Conservation (phyloP, 2,329 filamentous ascomycete genomes). For the Blastomyces emzantsi region DNA sequence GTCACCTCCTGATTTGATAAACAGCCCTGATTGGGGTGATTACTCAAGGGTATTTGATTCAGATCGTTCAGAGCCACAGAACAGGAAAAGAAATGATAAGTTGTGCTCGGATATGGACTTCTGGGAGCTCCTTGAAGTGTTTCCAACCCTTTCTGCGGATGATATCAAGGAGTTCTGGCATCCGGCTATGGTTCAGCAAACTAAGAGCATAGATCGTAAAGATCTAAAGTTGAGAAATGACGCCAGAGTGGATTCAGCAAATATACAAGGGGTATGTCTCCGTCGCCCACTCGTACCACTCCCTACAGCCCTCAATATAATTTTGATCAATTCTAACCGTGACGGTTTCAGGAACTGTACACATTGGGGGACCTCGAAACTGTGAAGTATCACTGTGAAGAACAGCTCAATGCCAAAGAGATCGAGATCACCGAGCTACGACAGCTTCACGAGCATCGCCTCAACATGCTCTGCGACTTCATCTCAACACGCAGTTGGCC, state of each 20-base stretch:
- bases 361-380: conserved; percentile 6
- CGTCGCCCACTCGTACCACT: neutral
- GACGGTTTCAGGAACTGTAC: conserved; percentile 3
- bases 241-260: neutral
- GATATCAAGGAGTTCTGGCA: conserved; percentile 15
- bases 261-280: neutral
- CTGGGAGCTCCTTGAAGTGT: conserved; percentile 13
- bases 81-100: conserved; percentile 10
- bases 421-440: conserved; percentile 12
- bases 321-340: neutral
- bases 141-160: conserved; percentile 13
- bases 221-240: neutral
- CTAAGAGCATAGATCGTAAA: conserved; percentile 2
- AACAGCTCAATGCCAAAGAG: conserved; percentile 12
- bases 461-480: conserved; percentile 13
- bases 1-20: conserved; percentile 7
- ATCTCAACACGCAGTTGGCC: conserved; percentile 9
- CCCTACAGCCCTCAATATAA: neutral
- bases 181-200: conserved; percentile 10
- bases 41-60: neutral
- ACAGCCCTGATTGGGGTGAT: neutral
- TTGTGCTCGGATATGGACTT: conserved; percentile 11
- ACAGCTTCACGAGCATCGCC: conserved; percentile 12
- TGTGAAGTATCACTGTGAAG: conserved; percentile 12
- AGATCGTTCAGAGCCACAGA: neutral